These are phyloP conservation scores for Lentinula sp. DNA, from an alignment of 768 basidiomycete species.

Conservation along the genomic window DNA sequence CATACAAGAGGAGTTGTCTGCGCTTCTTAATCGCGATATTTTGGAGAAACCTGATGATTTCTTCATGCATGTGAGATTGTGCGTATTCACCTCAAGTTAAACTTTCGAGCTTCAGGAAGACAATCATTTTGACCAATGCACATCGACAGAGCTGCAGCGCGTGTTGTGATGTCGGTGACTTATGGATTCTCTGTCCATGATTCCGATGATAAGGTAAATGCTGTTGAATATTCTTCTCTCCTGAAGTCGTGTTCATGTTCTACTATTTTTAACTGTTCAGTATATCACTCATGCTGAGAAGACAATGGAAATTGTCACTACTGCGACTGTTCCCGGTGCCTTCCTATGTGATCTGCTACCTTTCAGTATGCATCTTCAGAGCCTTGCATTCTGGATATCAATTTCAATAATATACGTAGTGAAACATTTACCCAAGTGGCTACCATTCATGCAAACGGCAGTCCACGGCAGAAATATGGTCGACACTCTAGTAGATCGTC, in stretches of 20 bases:
- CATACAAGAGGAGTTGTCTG: constrained; percentile 20
- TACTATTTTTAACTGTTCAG: constrained; percentile 9
- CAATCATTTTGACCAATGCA: neutral
- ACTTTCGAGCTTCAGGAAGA: neutral
- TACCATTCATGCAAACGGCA: constrained; percentile 13
- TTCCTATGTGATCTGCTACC: constrained; percentile 23
- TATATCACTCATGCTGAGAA: constrained; percentile 21
- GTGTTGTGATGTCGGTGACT: constrained; percentile 16
- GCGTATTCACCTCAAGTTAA: neutral
- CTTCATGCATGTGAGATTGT: constrained; percentile 14
- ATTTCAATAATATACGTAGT: constrained; percentile 9
- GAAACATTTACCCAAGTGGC: constrained; percentile 19
- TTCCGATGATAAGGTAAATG: constrained; percentile 15
- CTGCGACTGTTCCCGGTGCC: constrained; percentile 20
- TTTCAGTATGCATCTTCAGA: constrained; percentile 8
- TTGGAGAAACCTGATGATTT: constrained; percentile 13
- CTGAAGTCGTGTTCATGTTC: neutral
- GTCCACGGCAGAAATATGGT: constrained; percentile 3
- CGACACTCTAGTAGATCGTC: constrained; percentile 8
- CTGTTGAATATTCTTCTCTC: too few species aligned
- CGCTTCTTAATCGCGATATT: constrained; percentile 11
- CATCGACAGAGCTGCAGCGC: constrained; percentile 10
- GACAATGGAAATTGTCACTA: constrained; percentile 17
- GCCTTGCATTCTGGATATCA: too few species aligned
- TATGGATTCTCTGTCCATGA: constrained; percentile 18